Percentiles rank a stretch among this genome's conserved stretches.
phyloP scores from a whole-genome alignment of 2,329 filamentous ascomycete species.

The Neobulgaria alba region DNA sequence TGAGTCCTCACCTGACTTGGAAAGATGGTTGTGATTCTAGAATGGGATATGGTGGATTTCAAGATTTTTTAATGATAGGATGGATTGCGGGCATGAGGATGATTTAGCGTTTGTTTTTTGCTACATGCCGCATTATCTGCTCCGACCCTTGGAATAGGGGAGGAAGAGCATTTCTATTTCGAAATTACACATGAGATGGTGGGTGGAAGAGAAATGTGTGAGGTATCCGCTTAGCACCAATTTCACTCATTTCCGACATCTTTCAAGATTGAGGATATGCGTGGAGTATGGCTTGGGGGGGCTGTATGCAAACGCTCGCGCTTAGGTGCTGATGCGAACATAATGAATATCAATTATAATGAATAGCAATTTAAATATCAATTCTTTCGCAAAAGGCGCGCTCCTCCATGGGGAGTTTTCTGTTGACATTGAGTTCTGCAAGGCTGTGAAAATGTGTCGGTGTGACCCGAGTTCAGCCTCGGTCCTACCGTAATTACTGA shows the following conservation, averaged over 20 bases:
- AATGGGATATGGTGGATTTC: conserved; percentile 9
- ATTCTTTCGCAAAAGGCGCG: too few species aligned
- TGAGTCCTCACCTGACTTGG: conserved; percentile 16
- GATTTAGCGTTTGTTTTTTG: conserved; percentile 11
- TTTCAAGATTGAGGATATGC: neutral
- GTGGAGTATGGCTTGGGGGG: neutral
- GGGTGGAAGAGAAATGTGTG: neutral
- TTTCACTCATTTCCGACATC: neutral
- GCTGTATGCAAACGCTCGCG: conserved; percentile 11
- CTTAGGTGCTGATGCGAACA: conserved; percentile 15
- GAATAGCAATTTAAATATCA: neutral
- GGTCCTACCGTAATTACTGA: conserved; percentile 1
- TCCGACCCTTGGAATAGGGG: conserved; percentile 3
- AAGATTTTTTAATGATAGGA: conserved; percentile 21
- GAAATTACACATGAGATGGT: conserved; percentile 12
- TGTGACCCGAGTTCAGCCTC: neutral
- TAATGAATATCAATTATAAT: conserved; percentile 17
- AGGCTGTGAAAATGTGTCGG: neutral
- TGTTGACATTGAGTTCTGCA: neutral
- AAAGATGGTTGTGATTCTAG: conserved; percentile 18
- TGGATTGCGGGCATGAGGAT: conserved; percentile 5
- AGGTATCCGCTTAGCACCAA: neutral
- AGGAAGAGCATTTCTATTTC: conserved; percentile 5
- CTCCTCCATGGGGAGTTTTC: too few species aligned
- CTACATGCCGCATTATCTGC: conserved; percentile 12